Evolutionary conservation across 768 basidiomycete genomes (phyloP).

Genomic region (Podaxis carcinomalis): DNA sequence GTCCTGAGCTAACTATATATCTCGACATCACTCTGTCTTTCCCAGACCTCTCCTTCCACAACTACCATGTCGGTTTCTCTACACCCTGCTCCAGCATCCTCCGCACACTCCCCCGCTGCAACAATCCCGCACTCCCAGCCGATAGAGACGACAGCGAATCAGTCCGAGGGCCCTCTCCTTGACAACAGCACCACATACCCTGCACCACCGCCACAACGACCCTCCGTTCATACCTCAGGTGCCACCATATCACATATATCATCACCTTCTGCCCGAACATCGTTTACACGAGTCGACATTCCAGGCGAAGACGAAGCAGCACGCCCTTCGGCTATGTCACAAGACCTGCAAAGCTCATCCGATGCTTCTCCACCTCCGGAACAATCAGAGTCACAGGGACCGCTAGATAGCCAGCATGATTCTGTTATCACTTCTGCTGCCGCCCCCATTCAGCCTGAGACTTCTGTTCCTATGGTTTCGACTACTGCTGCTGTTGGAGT

Average conservation of each 20-base stretch:
- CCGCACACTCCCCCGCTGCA: not conserved
- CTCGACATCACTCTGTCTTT: not conserved
- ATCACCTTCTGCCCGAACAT: conserved; percentile 38
- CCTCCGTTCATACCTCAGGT: not conserved
- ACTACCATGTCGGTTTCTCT: conserved; percentile 8
- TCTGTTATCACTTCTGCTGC: not conserved
- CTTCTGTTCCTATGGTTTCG: conserved; percentile 16
- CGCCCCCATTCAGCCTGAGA: not conserved
- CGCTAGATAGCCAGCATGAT: not conserved
- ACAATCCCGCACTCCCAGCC: not conserved
- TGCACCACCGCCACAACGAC: conserved; percentile 2
- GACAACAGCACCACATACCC: not conserved
- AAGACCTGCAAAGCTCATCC: conserved; percentile 13
- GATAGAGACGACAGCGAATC: not conserved
- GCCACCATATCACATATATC: not conserved
- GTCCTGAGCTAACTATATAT: not conserved
- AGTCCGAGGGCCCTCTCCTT: not conserved
- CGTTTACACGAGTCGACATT: conserved; percentile 46
- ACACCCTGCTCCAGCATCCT: not conserved
- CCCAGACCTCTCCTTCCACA: conserved; percentile 1
- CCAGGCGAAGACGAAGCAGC: conserved; percentile 22
- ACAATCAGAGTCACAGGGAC: not conserved
- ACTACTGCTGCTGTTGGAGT: conserved; percentile 16
- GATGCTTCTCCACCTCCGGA: not conserved
- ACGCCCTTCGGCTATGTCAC: conserved; percentile 20